Base-by-base conservation (phyloP, 176 grass and related monocot genomes). In the Oryza meyeriana region DNA sequence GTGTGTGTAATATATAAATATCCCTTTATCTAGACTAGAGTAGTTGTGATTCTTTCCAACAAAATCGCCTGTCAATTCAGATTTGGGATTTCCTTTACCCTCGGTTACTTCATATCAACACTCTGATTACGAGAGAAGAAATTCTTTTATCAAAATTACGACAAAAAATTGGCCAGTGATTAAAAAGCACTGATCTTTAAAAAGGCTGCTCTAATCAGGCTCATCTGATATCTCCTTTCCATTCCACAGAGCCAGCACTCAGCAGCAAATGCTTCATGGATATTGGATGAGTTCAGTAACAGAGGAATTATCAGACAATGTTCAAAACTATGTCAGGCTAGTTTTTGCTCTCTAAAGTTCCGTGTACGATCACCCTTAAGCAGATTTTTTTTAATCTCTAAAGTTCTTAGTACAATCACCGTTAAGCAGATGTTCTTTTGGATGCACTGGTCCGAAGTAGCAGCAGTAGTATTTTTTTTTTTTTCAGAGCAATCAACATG, bases 71-170 rank as follows among this genome's bases (percentile, higher is more conserved):
- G 25, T 45, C 30, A 45, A 72, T 39, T 72, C 79, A 14, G 33
- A 70, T 81, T 70, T 62, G 38, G 18, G 26, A 72, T 82, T 82
- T 62, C 52, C 69, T 72, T 73, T 47, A 47, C 68, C 55, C 8
- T 73, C 40, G 40, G 80, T 73, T 26, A 22, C 55, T 63, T 82
- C 17, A 1, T 58, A 58, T 24, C 52, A 58, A 58, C 20, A 58
- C 22, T 24, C 2, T 22, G 39, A 0, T 12, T n/a, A n/a, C n/a
- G n/a, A n/a, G n/a, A 39, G 4, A 39, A 33, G 32, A 33, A 2
- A 33, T 33, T 33, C 4, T 33, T 33, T 33, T 2, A 2, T 4
- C 2, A 4, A 33, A 33, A 2, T 33, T 39, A 39, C 7, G 38
- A 39, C 38, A 2, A 33, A 33, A 33, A 4, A 57, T n/a, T n/a